Evolutionary conservation across 495 filamentous ascomycete genomes (phyloP).

Genomic region (Tetracladium setigerum): DNA sequence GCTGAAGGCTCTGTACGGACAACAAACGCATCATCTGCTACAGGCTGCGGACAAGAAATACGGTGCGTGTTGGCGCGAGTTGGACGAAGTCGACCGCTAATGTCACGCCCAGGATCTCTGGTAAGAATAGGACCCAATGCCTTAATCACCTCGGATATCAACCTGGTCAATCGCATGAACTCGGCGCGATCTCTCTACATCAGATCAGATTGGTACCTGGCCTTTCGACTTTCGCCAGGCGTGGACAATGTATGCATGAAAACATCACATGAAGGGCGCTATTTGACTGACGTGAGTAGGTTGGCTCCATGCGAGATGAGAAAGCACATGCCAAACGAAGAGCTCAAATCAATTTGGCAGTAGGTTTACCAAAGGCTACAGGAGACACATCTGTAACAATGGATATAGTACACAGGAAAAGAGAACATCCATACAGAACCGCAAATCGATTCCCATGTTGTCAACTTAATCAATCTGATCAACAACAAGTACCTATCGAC

Average conservation of each 20-base stretch:
- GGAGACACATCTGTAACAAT: slow-evolving; percentile 1
- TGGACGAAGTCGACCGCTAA: too few species aligned
- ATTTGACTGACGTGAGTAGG: too few species aligned
- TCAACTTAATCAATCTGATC: slow-evolving; percentile 30
- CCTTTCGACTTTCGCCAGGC: slow-evolving; percentile 21
- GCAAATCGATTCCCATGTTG: slow-evolving; percentile 36
- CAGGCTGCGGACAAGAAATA: slow-evolving; percentile 4
- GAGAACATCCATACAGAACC: slow-evolving; percentile 36
- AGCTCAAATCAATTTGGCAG: slow-evolving; percentile 28
- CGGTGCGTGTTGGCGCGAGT: background rate
- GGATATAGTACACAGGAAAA: slow-evolving; percentile 45
- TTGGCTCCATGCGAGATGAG: slow-evolving; percentile 27
- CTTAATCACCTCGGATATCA: slow-evolving; percentile 33
- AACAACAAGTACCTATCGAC: slow-evolving; percentile 23
- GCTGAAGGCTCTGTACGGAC: too few species aligned
- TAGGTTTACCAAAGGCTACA: slow-evolving; percentile 17
- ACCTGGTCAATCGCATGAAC: slow-evolving; percentile 24
- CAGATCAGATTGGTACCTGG: slow-evolving; percentile 24
- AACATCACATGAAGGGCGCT: too few species aligned
- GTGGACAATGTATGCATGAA: slow-evolving; percentile 31
- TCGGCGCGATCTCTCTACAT: slow-evolving; percentile 29
- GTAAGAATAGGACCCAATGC: slow-evolving; percentile 35
- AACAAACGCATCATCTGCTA: slow-evolving; percentile 1
- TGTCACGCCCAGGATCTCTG: slow-evolving; percentile 25
- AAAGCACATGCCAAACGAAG: slow-evolving; percentile 27